A percentile compares a stretch with the other conserved stretches of the same genome.
Conservation (phyloP, 352 stramenopile species). For the Thraustochytrium sp. region DNA sequence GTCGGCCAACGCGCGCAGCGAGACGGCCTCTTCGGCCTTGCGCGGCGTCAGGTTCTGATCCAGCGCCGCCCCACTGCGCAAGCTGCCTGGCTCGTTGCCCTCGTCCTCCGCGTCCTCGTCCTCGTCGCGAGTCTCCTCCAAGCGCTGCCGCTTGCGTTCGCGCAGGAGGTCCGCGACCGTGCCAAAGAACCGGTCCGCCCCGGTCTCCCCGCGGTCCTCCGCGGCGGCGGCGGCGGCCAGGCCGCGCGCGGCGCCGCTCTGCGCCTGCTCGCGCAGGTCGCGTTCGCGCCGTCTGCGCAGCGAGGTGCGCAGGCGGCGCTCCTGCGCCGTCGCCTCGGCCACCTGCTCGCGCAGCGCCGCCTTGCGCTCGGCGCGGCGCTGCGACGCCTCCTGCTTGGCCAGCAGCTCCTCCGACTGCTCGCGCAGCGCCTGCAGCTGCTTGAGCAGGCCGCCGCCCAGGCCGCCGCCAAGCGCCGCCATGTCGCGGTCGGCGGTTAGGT, state of each 20-base stretch:
- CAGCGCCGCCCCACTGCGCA: background rate
- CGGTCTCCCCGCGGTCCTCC: background rate
- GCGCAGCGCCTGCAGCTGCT: background rate
- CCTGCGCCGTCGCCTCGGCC: background rate
- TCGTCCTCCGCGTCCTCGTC: background rate
- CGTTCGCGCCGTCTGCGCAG: background rate
- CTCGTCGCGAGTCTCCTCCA: background rate
- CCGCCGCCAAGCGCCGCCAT: background rate
- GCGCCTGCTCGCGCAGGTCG: background rate
- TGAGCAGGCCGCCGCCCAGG: background rate
- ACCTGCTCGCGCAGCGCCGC: background rate
- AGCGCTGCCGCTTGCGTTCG: background rate
- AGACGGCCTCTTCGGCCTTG: background rate
- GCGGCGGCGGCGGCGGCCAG: background rate
- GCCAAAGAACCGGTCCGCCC: background rate
- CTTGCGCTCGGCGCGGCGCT: background rate
- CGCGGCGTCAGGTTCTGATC: background rate
- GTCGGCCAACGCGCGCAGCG: background rate
- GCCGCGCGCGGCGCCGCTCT: no score
- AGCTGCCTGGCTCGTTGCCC: background rate
- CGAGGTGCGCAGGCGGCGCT: background rate
- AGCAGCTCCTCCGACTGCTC: background rate
- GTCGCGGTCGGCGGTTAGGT: background rate
- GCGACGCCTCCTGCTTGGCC: background rate
- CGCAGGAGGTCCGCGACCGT: slow-evolving; percentile 1